These are phyloP conservation scores for Solanum arcanum DNA, from an alignment of 257 asterid genomes.

Conservation along the genomic window DNA sequence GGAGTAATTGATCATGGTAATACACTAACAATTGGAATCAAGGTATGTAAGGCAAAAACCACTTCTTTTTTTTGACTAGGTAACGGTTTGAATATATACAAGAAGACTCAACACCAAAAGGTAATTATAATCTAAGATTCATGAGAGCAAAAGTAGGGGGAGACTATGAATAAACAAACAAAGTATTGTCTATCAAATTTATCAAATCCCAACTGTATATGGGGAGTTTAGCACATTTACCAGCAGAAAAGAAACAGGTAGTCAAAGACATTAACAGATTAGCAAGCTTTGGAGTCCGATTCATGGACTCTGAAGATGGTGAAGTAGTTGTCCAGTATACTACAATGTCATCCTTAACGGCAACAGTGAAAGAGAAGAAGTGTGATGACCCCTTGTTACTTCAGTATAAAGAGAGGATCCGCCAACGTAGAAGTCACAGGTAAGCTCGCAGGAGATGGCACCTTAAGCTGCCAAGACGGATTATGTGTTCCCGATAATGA, in stretches of 20 bases:
- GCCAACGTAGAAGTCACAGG: not conserved
- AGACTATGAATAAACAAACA: not conserved
- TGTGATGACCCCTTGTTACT: not conserved
- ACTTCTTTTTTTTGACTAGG: not conserved
- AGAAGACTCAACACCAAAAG: not conserved
- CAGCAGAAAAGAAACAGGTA: not conserved
- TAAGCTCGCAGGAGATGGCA: not conserved
- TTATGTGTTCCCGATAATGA: not conserved
- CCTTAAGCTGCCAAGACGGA: not conserved
- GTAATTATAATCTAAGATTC: not conserved
- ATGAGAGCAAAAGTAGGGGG: not conserved
- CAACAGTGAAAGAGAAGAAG: not conserved
- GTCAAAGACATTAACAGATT: not conserved
- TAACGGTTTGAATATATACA: not conserved
- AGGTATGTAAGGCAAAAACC: not conserved
- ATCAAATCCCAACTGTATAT: not conserved
- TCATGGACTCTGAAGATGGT: not conserved
- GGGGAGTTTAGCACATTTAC: not conserved
- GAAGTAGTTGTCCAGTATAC: not conserved
- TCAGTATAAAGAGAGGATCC: not conserved
- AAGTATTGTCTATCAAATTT: not conserved
- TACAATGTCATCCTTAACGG: not conserved
- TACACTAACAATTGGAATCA: not conserved
- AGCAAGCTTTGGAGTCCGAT: not conserved
- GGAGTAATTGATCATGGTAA: not conserved